Evolutionary conservation across 2,329 filamentous ascomycete genomes (phyloP).

Genomic region (Aspergillus clavatus): DNA sequence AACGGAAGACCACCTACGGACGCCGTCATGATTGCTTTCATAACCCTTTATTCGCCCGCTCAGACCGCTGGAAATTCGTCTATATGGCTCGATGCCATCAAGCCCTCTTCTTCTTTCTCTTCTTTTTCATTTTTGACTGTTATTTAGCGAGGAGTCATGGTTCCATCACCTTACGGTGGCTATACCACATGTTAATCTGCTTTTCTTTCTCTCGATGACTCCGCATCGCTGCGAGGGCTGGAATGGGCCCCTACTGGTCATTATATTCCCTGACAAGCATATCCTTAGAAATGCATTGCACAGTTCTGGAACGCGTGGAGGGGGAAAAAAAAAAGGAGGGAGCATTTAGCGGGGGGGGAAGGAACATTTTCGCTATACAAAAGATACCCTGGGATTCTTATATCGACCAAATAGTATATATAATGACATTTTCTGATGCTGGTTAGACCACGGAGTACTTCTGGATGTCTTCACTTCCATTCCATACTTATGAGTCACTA

Average conservation of each 20-base stretch:
- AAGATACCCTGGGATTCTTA: not conserved
- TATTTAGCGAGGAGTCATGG: conserved; percentile 14
- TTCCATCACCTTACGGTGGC: conserved; percentile 1
- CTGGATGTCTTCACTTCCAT: no score
- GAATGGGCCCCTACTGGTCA: no score
- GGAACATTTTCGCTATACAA: not conserved
- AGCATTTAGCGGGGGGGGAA: not conserved
- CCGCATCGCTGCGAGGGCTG: not conserved
- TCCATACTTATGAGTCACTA: no score
- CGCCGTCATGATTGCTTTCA: not conserved
- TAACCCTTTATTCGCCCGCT: no score
- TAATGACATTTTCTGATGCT: no score
- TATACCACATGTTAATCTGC: not conserved
- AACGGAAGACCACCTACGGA: not conserved
- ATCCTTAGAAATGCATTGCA: not conserved
- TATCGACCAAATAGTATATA: not conserved
- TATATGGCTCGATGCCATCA: no score
- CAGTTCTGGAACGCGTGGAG: not conserved
- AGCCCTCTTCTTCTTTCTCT: not conserved
- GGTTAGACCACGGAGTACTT: no score
- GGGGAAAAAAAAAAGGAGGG: not conserved
- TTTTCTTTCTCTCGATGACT: not conserved
- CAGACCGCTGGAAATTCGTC: no score
- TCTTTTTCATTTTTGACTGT: not conserved
- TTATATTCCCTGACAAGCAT: not conserved